Evolutionary conservation across 345 rosid genomes (phyloP), one percentile per base, ranked within the genome.

Genomic region (Aquilaria sinensis): DNA sequence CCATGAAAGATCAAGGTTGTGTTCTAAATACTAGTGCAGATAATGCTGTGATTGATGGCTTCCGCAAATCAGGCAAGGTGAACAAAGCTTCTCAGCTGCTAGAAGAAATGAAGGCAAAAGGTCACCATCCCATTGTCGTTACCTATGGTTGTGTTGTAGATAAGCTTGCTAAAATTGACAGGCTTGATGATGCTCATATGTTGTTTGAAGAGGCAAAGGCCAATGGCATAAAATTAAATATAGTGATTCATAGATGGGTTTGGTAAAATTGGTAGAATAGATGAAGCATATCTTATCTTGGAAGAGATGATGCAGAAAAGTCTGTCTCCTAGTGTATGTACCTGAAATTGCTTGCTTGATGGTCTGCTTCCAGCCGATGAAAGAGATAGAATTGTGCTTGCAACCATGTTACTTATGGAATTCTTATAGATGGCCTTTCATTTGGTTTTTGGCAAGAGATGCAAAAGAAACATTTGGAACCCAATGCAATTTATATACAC

Each of bases 401-500:
- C 10, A 86, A 86, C 79, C 77, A 74, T 41, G 65, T 88, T 67
- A 88, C 97, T 33, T 90, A 78, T 46, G 71, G 86, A 66, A 88
- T 86, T 67, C 65, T 88, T 34, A 88, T 90, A 46, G 84, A 86
- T 23, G 97, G 96, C 72, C 96, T 90, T 31, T 88, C 96, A 60
- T 90, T 90, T 72, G 97, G 85, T 14, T 81, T 78, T 73, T 91
- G 96, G 97, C 97, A 91, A 81, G 96, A 91, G 86, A 88, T 91
- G 93, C 86, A 72, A 71, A 91, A 86, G 71, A 81, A 73, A 56
- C 89, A 88, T 23, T 68, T 88, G 71, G 78, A 81, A 77, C 93
- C 89, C 2, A 78, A 78, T 57, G 51, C 72, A 9, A 75, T 81
- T 81, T 59, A 83, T 90, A 31, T 88, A 83, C 80, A 91, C 86